Base-by-base conservation (phyloP, 768 basidiomycete species). In the Macrolepiota albuminosa region DNA sequence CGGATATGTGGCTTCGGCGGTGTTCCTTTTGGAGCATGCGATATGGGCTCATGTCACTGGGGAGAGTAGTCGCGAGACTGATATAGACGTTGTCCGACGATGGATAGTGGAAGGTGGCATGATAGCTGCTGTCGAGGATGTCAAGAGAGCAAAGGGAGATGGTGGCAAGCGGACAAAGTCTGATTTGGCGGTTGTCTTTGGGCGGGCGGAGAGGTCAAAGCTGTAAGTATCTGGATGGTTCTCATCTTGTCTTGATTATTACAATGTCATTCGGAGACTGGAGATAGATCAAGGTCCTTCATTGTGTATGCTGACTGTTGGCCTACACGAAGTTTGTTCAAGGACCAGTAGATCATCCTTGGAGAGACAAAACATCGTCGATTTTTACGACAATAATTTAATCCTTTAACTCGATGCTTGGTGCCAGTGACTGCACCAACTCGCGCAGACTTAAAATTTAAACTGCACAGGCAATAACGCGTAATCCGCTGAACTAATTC, bases 1-100 rank as follows among this genome's bases (percentile, higher is more conserved):
- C 36, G 86, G 84, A 1, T 77, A 81, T 48, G 63, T 83, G 34
- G 75, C 86, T 0, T 81, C 86, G 1, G 75, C 78, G 9, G 56
- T 80, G 1, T 83, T 81, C 67, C 78, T 91, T 31, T 74, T 91
- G 11, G 88, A 91, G 67, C 89, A 92, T 50, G 82, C 85, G 0
- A 69, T 81, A 11, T 91, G 88, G 89, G 77, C 84, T 1, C 61
- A 73, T 60, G 68, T 47, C 8, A 67, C 40, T 10, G 62, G 63
- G 11, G 68, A 74, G 45, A 60, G 63, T 0, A 72, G 76, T 16
- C 64, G 67, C 2, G 72, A 75, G 4, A 69, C 75, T 1, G 86
- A 88, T 59, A 59, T 72, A 6, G 83, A 85, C 58, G 79, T 82
- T 0, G 82, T 87, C 61, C 68, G 64, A 54, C 74, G 84, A 50